A percentile compares a stretch with the other conserved stretches of the same genome.
Conservation (phyloP, 2,329 filamentous ascomycete genomes). For the Ilyonectria sp. region DNA sequence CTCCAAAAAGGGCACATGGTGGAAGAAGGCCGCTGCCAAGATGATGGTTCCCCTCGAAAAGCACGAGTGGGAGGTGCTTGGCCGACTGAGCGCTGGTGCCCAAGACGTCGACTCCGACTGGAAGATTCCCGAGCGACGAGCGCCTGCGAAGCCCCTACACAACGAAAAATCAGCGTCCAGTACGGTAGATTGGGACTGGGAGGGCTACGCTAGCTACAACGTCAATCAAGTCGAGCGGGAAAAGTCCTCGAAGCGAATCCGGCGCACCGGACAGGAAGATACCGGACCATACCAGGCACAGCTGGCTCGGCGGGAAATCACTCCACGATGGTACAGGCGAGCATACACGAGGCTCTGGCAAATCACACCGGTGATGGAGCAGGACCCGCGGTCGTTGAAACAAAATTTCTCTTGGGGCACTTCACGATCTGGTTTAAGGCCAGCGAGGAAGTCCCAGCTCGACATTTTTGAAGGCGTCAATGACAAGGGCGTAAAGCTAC, state of each 20-base stretch:
- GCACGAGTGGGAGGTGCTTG: slow-evolving; percentile 70
- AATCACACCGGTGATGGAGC: slow-evolving; percentile 59
- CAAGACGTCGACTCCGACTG: slow-evolving; percentile 54
- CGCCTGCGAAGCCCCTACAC: slow-evolving; percentile 32
- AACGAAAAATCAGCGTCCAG: neutral
- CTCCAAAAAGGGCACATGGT: slow-evolving; percentile 64
- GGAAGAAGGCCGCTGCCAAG: slow-evolving; percentile 60
- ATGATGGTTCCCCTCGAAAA: slow-evolving; percentile 68
- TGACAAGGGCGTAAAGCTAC: slow-evolving; percentile 41
- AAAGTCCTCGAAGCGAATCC: slow-evolving; percentile 50
- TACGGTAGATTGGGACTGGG: slow-evolving; percentile 58
- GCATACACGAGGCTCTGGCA: slow-evolving; percentile 64
- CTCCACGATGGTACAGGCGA: slow-evolving; percentile 61
- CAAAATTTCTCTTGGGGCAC: slow-evolving; percentile 65
- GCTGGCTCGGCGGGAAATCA: slow-evolving; percentile 52
- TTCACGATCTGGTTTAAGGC: slow-evolving; percentile 44
- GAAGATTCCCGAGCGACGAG: slow-evolving; percentile 54
- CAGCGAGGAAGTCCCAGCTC: slow-evolving; percentile 53
- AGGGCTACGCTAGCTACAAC: slow-evolving; percentile 57
- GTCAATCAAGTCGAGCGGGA: slow-evolving; percentile 57
- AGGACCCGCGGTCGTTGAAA: slow-evolving; percentile 49
- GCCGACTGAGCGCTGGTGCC: slow-evolving; percentile 60
- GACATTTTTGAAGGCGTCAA: slow-evolving; percentile 66
- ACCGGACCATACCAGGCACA: slow-evolving; percentile 56
- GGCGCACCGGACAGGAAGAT: slow-evolving; percentile 55